Base-by-base conservation (phyloP, 352 stramenopile species). In the Phytophthora parvispora region DNA sequence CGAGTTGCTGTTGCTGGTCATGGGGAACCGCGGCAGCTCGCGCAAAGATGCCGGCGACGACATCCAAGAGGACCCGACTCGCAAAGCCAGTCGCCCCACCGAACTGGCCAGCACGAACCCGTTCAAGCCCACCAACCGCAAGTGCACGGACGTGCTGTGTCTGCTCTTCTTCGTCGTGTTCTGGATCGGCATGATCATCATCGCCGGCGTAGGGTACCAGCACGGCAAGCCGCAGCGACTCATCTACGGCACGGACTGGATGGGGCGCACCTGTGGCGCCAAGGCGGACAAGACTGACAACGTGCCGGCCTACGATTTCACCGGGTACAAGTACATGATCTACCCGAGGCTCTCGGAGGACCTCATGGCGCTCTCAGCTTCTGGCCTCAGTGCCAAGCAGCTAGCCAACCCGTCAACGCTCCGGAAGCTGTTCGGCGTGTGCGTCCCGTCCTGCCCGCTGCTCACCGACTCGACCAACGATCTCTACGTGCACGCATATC, bases 191-290 rank as follows among this genome's bases (percentile, higher is more conserved):
- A 93, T 92, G 85, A 77, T 93, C 64, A 67, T 87, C 66, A 91
- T 95, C 59, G 83, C 83, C 0, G 77, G 67, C 2, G 67, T 93
- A 25, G 85, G 78, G 2, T 93, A 91, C 64, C 57, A 72, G n/a
- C 67, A 90, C 52, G 87, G 87, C 24, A 74, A 95, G 59, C 87
- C 87, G 13, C 86, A 93, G 76, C 85, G 87, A 22, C 64, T 95
- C 51, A 75, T 92, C 27, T 93, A 95, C 60, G 87, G 87, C 47
- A 86, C 78, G 0, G 87, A 95, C 63, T 95, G 82, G 80, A 87
- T 84, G 67, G 87, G 87, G 0, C 73, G 83, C 0, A 91, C 83
- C 1, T 95, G 87, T n/a, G 87, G 87, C 24, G 72, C 83, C 22
- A 64, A 85, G 50, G 72, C 73, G 5, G 77, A 71, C 18, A 77